These are phyloP conservation scores for Annona squamosa DNA, from an alignment of 164 flowering plant species.

Conservation along the genomic window DNA sequence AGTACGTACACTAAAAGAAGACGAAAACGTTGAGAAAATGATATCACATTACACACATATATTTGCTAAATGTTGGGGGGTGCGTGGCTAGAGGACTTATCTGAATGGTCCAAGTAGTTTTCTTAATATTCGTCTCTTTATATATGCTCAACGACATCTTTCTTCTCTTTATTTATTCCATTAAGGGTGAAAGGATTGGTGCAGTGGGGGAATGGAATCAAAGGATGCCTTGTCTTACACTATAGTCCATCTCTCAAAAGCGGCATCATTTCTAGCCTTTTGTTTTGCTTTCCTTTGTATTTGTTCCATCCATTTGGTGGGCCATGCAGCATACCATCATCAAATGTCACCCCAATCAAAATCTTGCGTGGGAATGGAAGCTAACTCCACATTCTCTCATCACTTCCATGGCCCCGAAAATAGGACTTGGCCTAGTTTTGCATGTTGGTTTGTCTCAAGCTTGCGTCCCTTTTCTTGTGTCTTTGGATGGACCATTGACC, in stretches of 20 bases:
- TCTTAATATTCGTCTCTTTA: background rate
- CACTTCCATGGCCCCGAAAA: background rate
- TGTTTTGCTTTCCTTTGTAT: conserved; percentile 1
- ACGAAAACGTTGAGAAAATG: too few species aligned
- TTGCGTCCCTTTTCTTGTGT: background rate
- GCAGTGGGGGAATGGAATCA: conserved; percentile 1
- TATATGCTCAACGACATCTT: background rate
- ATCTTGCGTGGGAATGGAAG: background rate
- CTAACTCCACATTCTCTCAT: background rate
- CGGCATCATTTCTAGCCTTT: conserved; percentile 8
- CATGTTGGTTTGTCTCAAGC: conserved; percentile 4
- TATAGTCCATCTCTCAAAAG: background rate
- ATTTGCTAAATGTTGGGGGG: too few species aligned
- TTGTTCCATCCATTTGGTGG: conserved; percentile 3
- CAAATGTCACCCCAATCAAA: background rate
- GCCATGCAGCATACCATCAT: background rate
- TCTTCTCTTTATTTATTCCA: conserved; percentile 4
- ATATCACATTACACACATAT: too few species aligned
- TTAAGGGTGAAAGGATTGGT: background rate
- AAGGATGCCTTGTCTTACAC: conserved; percentile 6
- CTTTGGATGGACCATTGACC: background rate
- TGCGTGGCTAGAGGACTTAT: background rate
- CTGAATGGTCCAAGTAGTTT: background rate
- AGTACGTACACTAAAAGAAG: too few species aligned
- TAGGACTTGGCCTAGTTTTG: background rate